Base-by-base conservation (phyloP, 192 early-diverging fungal species). In the Coemansia sp. region DNA sequence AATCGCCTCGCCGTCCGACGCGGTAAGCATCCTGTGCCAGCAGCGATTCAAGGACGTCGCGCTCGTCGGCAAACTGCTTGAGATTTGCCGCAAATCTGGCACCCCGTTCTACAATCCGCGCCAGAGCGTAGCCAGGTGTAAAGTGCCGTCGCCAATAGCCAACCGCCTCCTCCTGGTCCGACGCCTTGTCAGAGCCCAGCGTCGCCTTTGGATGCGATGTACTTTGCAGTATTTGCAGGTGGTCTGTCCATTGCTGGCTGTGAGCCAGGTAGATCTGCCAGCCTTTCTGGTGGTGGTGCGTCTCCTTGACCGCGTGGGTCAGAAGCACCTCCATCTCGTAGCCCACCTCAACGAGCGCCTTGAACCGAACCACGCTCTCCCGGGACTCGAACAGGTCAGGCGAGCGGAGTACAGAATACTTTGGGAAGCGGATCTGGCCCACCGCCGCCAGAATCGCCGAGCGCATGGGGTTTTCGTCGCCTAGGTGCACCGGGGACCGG, bases 101-200 rank as follows among this genome's bases (percentile, higher is more conserved):
- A 3, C 76, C 81, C 13, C 78, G 69, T 50, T 77, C 66, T 13
- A 81, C 54, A 7, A 83, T 80, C 18, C 79, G 80, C 1, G 78
- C 78, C 41, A 83, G 76, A 1, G 78, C 72, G 47, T 69, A 84
- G 1, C 82, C 85, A 48, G 67, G 57, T 14, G 67, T 64, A 54
- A 72, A 76, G 13, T 59, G 67, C 16, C 74, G 59, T 17, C 51
- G 60, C 62, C 67, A 76, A 44, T 76, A 67, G 30, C 46, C 61
- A 4, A 44, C 21, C 7, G 62, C 42, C 38, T 21, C 22, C 9
- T 23, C 29, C 44, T 64, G 48, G 10, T 26, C 33, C 18, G 19
- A 11, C 22, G 26, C 21, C 11, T 26, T 27, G 5, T 23, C 32
- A 10, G n/a, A n/a, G n/a, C n/a, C n/a, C n/a, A n/a, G n/a, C n/a